Evolutionary conservation across 306 rosid species (phyloP), one percentile per base, ranked within the genome.

Genomic region (Vicia faba): DNA sequence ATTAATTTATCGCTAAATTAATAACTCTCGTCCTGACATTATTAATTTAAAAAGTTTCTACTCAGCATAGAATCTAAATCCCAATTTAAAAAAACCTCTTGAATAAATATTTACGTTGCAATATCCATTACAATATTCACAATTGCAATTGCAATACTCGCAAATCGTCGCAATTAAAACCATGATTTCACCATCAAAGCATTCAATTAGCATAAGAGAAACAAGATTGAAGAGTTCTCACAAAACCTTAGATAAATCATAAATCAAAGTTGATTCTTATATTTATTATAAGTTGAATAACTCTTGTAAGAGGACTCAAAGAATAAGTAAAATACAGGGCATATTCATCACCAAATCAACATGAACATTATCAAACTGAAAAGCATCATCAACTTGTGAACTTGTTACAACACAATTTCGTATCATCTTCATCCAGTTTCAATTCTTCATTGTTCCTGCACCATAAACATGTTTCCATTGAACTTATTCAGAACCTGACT

Each of bases 401-500:
- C 1, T 19, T 51, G 14, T 29, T 10, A 10, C 58, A 33, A 33
- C 7, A 7, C 9, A 33, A 33, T 51, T 51, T 3, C 5, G 31
- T 11, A 20, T 20, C 2, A 51, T 51, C 58, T 51, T 13, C 58
- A 20, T 51, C 58, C 58, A 4, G 14, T 51, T 11, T 28, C 1
- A 8, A 61, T 72, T 56, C 53, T 70, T 70, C 23, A 55, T 23
- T 73, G 66, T 11, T 9, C 73, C 79, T 80, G 75, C 64, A 76
- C 0, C 46, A 72, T 11, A 28, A 39, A 8, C 44, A 70, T 45
- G 7, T 55, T 43, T 36, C 23, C 10, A 36, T 48, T 29, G 7
- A 41, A 11, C 49, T 33, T 19, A 35, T 36, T 18, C 11, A 7
- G 13, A 3, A 39, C 48, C 13, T 5, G 6, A 61, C 18, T 3